Evolutionary conservation across 176 grass and related monocot genomes (phyloP).

Genomic region (Guadua angustifolia): DNA sequence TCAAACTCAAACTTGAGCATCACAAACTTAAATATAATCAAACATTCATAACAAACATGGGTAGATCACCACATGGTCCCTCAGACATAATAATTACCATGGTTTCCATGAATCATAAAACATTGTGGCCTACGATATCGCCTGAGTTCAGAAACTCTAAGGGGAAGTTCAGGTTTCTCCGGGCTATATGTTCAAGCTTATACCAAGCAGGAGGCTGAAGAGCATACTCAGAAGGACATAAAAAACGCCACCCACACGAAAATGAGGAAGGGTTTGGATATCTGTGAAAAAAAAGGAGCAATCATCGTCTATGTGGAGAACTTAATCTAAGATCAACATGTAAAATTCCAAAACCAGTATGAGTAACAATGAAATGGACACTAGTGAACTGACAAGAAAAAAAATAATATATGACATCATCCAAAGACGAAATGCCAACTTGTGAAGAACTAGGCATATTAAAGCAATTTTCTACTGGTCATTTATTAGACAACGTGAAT

Average conservation of each 20-base stretch:
- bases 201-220: slow-evolving; percentile 91
- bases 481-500: slow-evolving; percentile 21
- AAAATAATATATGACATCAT: slow-evolving; percentile 3
- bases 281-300: slow-evolving; percentile 49
- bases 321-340: slow-evolving; percentile 13
- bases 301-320: slow-evolving; percentile 6
- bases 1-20: neutral
- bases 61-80: no score
- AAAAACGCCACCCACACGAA: slow-evolving; percentile 90
- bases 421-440: neutral
- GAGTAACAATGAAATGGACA: slow-evolving; percentile 19
- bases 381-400: neutral
- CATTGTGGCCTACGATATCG: slow-evolving; percentile 83
- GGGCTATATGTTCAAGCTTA: slow-evolving; percentile 86
- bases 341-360: slow-evolving; percentile 10
- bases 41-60: no score
- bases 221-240: slow-evolving; percentile 88
- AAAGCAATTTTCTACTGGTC: slow-evolving; percentile 12
- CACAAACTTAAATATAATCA: no score
- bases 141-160: slow-evolving; percentile 74
- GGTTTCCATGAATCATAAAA: slow-evolving; percentile 97
- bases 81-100: slow-evolving; percentile 55
- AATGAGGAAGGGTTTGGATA: slow-evolving; percentile 96
- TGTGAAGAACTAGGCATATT: slow-evolving; percentile 13
- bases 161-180: slow-evolving; percentile 92